These are phyloP conservation scores for Ceratobasidium sp. DNA, from an alignment of 1,284 basidiomycete species.

Conservation along the genomic window DNA sequence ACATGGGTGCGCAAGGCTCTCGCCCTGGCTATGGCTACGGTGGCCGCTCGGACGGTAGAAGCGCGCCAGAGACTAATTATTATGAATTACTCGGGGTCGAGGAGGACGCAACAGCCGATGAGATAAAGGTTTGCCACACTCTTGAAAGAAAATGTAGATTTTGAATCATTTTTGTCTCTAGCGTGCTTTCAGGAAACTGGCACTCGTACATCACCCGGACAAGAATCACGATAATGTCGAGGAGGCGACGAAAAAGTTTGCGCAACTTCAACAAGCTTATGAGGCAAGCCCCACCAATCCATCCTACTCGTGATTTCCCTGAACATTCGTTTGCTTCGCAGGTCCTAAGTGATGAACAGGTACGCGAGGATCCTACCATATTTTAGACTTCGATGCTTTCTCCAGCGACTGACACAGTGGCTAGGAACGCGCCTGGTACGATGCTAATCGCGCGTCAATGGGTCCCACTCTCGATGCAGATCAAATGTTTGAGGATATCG, in stretches of 20 bases:
- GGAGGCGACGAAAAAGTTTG: constrained; percentile 90
- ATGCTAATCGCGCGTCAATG: constrained; percentile 92
- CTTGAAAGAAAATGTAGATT: neutral
- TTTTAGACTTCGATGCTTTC: constrained; percentile 1
- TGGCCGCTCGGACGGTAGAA: constrained; percentile 55
- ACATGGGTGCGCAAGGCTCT: constrained; percentile 82
- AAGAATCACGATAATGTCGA: constrained; percentile 89
- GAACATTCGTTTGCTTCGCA: constrained; percentile 55
- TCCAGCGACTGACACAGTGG: constrained; percentile 55
- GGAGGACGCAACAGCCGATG: constrained; percentile 85
- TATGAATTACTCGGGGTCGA: constrained; percentile 85
- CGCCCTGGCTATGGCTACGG: constrained; percentile 60
- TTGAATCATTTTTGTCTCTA: constrained; percentile 56
- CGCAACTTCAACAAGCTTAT: constrained; percentile 92
- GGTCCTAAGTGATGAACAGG: constrained; percentile 94
- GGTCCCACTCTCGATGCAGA: constrained; percentile 86
- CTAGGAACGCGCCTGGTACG: constrained; percentile 98
- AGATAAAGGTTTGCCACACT: constrained; percentile 77
- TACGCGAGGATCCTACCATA: constrained; percentile 59
- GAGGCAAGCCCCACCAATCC: constrained; percentile 70
- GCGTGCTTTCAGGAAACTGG: constrained; percentile 86
- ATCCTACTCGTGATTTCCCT: neutral
- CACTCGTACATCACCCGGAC: constrained; percentile 90
- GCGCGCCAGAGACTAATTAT: constrained; percentile 69
- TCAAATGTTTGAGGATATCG: constrained; percentile 87